Evolutionary conservation across 2,329 filamentous ascomycete genomes (phyloP), one percentile per base, ranked within the genome.

Genomic region (Aotearoamyces nothofagi): DNA sequence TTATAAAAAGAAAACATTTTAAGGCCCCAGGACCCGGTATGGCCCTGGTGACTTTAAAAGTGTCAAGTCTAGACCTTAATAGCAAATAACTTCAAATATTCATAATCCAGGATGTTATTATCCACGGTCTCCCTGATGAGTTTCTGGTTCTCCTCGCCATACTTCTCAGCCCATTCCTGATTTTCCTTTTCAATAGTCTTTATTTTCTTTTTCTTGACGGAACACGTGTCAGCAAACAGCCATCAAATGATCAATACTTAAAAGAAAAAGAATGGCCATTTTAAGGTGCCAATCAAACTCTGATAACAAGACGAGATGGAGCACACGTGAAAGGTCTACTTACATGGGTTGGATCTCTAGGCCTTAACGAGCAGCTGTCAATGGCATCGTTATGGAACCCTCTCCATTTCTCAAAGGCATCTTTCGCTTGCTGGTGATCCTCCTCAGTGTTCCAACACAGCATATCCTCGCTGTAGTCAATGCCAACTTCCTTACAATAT

Each of bases 321-420:
- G 17, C 12, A 17, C 12, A 10, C n/a, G 24, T 12, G 24, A 31
- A 31, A 17, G 22, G 10, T 10, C 9, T 29, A 53, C 64, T 52
- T 54, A 74, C 69, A 51, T 69, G 62, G 15, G 71, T 66, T n/a
- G n/a, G n/a, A n/a, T n/a, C n/a, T 46, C 81, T 64, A 2, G 80
- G 70, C 49, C 76, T 77, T 45, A 98, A 58, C 36, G 73, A 74
- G 20, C 66, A 77, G 48, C 81, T 92, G 41, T 79, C 63, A 43
- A 96, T 81, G 9, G 84, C 90, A 60, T 96, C 90, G 42, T 96
- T 80, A 52, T 96, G 90, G 58, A 92, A 96, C 8, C 90, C 90
- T 41, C 75, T 79, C 90, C 90, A 96, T 60, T 98, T 96, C 57
- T 86, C 83, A 56, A 96, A 96, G 11, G 74, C 75, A 38, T 71